Percentiles rank a stretch among this genome's conserved stretches.
These are phyloP conservation scores for Russula foetens DNA, from an alignment of 768 basidiomycete species.

Conservation along the genomic window DNA sequence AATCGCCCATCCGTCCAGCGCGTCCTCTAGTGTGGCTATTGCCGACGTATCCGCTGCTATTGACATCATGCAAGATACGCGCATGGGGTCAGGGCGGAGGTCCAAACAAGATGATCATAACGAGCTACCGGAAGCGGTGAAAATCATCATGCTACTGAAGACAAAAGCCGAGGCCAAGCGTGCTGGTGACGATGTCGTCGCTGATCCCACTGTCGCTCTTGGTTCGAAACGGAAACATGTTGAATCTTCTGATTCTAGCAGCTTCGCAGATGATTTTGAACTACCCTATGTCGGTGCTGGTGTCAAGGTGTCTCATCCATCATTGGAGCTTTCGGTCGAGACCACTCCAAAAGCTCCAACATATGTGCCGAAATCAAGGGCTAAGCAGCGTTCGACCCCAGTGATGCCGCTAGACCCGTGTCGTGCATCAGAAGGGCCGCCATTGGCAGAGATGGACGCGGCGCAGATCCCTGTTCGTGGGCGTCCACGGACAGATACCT, in stretches of 20 bases:
- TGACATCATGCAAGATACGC: slow-evolving; percentile 33
- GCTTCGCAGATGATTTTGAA: slow-evolving; percentile 29
- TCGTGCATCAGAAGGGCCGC: background rate
- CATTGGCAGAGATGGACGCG: background rate
- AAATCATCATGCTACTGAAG: slow-evolving; percentile 14
- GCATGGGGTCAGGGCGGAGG: slow-evolving; percentile 22
- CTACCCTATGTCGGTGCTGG: slow-evolving; percentile 37
- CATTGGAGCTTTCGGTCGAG: background rate
- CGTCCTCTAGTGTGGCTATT: slow-evolving; percentile 41
- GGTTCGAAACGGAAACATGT: slow-evolving; percentile 39
- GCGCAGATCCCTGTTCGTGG: slow-evolving; percentile 13
- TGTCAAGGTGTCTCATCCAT: slow-evolving; percentile 19
- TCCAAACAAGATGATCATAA: slow-evolving; percentile 29
- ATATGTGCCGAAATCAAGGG: background rate
- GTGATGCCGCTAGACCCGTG: background rate
- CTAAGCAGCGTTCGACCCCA: slow-evolving; percentile 4
- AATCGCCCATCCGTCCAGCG: slow-evolving; percentile 41
- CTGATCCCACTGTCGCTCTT: slow-evolving; percentile 18
- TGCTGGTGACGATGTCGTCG: slow-evolving; percentile 11
- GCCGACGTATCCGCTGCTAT: slow-evolving; percentile 39
- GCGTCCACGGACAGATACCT: slow-evolving; percentile 11
- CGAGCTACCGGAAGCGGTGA: slow-evolving; percentile 28
- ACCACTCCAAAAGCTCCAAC: background rate
- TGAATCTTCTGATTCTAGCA: slow-evolving; percentile 31
- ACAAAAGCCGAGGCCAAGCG: slow-evolving; percentile 32